Base-by-base conservation (phyloP, 352 stramenopile species). In the Pilasporangium apinafurcum region DNA sequence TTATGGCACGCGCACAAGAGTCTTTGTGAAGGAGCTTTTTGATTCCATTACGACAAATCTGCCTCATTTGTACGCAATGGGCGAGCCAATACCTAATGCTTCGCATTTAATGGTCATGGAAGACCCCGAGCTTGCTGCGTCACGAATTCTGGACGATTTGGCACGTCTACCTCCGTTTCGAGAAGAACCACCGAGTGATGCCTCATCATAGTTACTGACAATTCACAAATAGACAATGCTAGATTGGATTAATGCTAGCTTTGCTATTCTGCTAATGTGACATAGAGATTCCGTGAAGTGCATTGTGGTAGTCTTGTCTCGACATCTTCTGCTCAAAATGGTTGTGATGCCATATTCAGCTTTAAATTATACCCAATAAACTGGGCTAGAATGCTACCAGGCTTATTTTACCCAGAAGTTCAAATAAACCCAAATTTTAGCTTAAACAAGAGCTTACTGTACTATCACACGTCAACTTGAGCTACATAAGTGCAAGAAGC, bases 41-140 rank as follows among this genome's bases (percentile, higher is more conserved):
- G 51, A 60, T 17, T 35, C 30, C 9, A 57, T 65, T 5, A 17
- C 38, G n/a, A 16, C 27, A 7, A 39, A 34, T 21, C 57, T 42
- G 5, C 59, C 65, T 0, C 37, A 60, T 12, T 64, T 66, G 12
- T 75, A 75, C 48, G 59, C 33, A 21, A 36, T 72, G 3, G 34
- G 33, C 2, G 27, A 37, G 2, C 22, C 52, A 1, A 72, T 78
- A 50, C 26, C 55, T 25, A 58, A 62, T 3, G 61, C 48, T 33
- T 52, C 55, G 21, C 65, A 73, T 32, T 51, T 55, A 32, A 39
- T 66, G 45, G 55, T 77, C 9, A 43, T 73, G 21, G 62, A 77
- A 44, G 55, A 64, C 29, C 61, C 62, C 14, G 51, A 51, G 21
- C 48, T 51, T 17, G 27, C 55, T 3, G 27, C 58, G 2, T 41